These are phyloP conservation scores for Fraxinus greggii DNA, from an alignment of 305 asterid genomes.

Conservation along the genomic window DNA sequence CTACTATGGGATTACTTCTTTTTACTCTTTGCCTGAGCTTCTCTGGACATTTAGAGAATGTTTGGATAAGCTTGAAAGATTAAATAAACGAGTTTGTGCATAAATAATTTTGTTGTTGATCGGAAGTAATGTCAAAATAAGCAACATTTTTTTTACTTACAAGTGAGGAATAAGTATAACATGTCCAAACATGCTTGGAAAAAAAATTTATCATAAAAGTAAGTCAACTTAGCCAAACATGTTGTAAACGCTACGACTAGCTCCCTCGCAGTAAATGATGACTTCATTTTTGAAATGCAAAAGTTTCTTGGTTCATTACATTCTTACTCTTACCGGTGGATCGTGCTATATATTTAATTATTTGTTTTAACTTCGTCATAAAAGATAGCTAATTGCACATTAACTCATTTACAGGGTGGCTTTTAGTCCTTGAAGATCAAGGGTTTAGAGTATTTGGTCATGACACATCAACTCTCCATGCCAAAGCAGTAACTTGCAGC, in stretches of 20 bases:
- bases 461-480: constrained; percentile 27
- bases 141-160: background rate
- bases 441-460: constrained; percentile 46
- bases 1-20: constrained; percentile 12
- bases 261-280: background rate
- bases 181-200: background rate
- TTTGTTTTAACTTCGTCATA: background rate
- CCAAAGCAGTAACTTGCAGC: constrained; percentile 34
- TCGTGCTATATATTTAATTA: background rate
- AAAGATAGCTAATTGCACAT: constrained; percentile 10
- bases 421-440: constrained; percentile 46
- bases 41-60: background rate
- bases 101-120: background rate
- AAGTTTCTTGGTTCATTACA: background rate
- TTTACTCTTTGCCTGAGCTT: constrained; percentile 5
- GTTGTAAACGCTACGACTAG: background rate
- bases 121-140: background rate
- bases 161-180: background rate
- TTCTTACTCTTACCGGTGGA: background rate
- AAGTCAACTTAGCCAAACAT: background rate
- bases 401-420: constrained; percentile 50
- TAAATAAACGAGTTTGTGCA: background rate
- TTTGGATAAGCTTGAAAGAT: background rate
- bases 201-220: too few relatives aligned
- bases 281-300: background rate